Evolutionary conservation across 192 early-diverging fungal genomes (phyloP), one percentile per base, ranked within the genome.

Genomic region (Dispira simplex): DNA sequence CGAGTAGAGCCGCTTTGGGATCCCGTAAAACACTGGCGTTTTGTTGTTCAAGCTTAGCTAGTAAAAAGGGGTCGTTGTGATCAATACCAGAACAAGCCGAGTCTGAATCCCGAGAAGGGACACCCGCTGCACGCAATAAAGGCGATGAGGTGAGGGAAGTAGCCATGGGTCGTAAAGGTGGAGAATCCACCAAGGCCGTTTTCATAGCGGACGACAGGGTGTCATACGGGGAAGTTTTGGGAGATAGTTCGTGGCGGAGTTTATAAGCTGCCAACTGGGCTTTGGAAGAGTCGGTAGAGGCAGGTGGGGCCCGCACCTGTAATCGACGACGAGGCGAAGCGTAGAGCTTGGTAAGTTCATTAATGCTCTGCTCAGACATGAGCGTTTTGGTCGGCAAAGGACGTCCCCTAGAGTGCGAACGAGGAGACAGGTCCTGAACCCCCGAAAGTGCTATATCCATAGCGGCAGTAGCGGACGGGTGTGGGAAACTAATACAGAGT

Each of bases 1-100:
- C 80, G 20, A 64, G 68, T 63, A 83, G 68, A 49, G 79, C 78
- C 13, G 80, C 78, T 46, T 80, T 73, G 39, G 80, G 82, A 60
- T 84, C 79, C 6, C 70, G 76, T 39, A 80, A 72, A 46, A 84
- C 66, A 57, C 81, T 63, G 13, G 75, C 79, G 60, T 82, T 82
- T 66, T 84, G 82, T 59, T 73, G 66, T 65, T 84, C 82, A 25
- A 84, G 57, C 23, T 75, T 74, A 26, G 82, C 80, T 59, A 84
- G 65, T 27, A 84, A 56, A 64, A 75, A 84, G 18, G 51, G 20
- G 21, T 53, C 51, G 51, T 20, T 18, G 26, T 8, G 21, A n/a
- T 25, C 9, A 26, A 26, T 9, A 11, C 51, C 51, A n/a, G 21
- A 53, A 18, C 18, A 26, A n/a, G 26, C 51, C 20, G 51, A 26